Conservation (phyloP, 805 yeast species). For the Alloascoidea africana region DNA sequence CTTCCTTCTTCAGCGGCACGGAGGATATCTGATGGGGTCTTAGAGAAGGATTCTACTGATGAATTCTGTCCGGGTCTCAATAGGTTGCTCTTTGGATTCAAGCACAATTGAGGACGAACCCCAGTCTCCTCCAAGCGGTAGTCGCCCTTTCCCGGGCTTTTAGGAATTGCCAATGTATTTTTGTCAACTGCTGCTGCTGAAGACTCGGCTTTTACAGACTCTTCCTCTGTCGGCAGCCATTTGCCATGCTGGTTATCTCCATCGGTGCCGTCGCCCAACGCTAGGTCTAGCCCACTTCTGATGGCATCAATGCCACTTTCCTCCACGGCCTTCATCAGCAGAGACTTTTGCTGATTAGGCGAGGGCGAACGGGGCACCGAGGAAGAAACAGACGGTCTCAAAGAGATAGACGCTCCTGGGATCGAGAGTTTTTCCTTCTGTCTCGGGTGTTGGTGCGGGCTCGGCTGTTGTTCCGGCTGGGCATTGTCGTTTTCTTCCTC, state of each 20-base stretch:
- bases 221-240: not conserved
- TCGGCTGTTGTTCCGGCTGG: constrained; percentile 12
- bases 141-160: not conserved
- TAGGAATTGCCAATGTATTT: not conserved
- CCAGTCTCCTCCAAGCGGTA: no score
- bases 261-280: not conserved
- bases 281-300: not conserved
- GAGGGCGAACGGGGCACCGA: no score
- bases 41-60: not conserved
- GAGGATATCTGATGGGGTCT: not conserved
- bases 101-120: not conserved
- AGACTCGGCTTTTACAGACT: not conserved
- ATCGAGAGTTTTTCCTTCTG: not conserved
- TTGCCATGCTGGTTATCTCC: not conserved
- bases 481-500: constrained; percentile 8
- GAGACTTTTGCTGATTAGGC: not conserved
- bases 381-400: no score
- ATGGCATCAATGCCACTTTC: not conserved
- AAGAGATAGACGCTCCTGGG: constrained; percentile 1
- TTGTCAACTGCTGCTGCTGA: not conserved
- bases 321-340: constrained; percentile 1
- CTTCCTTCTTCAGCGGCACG: not conserved
- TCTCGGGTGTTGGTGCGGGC: no score
- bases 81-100: not conserved
- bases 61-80: not conserved